Evolutionary conservation across 768 basidiomycete species (phyloP), one percentile per base, ranked within the genome.

Genomic region (Rhodotorula graminis): DNA sequence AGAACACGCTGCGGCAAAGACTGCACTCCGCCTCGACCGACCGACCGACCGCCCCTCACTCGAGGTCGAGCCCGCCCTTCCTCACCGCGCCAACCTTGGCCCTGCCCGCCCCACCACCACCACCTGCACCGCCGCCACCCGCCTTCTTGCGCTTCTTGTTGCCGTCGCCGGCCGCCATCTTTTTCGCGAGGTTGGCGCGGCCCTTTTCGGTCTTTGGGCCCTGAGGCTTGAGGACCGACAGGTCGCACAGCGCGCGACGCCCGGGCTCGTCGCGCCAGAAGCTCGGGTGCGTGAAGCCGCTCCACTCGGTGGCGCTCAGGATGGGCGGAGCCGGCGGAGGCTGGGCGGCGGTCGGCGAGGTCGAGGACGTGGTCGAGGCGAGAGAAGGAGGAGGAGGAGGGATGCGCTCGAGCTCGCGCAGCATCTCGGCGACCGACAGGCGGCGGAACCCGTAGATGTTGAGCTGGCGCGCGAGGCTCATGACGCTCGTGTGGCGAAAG

Each of bases 361-460:
- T 10, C 11, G n/a, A n/a, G 56, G 44, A 46, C 44, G 44, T 9
- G 44, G 37, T 37, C 37, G 37, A 37, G 37, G 37, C 4, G 37
- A 9, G 9, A 37, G 37, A 37, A 37, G 37, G 37, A 37, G 37
- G 37, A 9, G 18, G 44, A 18, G 44, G 14, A 12, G 44, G 44
- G 44, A 46, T 6, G 14, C 15, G 44, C 44, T 71, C 65, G 61
- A 72, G 63, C 25, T 56, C 53, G 49, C 29, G 9, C 42, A 72
- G 58, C 46, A 72, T 50, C 25, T 57, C 49, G 42, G n/a, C 40
- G 25, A 52, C 59, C 0, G 49, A 3, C 25, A 59, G 33, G 40
- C 68, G 68, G 9, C 16, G 31, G 62, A 69, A 69, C 62, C 18
- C 68, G 57, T 69, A 69, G 61, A 62, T 62, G 61, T 61, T 67